A percentile compares a stretch with the other conserved stretches of the same genome.
phyloP scores from a whole-genome alignment of 1,284 basidiomycete species.

The Puccinia triticina region DNA sequence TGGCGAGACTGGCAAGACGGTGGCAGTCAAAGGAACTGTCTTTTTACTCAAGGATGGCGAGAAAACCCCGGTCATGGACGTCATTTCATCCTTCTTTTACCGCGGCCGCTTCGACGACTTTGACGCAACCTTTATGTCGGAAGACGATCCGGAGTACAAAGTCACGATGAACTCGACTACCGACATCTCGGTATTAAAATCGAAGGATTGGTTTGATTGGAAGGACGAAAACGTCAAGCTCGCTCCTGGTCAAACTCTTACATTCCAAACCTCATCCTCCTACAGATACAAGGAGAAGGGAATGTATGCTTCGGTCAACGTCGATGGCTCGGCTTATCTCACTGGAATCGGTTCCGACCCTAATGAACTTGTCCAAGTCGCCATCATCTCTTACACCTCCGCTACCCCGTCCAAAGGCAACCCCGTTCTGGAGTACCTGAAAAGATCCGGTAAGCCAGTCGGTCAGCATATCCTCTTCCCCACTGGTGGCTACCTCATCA shows the following conservation, averaged over 20 bases:
- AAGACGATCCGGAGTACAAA: constrained; percentile 83
- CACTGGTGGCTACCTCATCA: constrained; percentile 81
- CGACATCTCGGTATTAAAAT: constrained; percentile 83
- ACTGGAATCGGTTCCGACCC: constrained; percentile 44
- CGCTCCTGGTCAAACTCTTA: constrained; percentile 76
- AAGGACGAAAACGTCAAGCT: constrained; percentile 78
- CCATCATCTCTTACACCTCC: constrained; percentile 79
- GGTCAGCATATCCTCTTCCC: constrained; percentile 77
- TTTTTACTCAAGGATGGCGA: constrained; percentile 74
- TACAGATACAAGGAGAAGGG: constrained; percentile 88
- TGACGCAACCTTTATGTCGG: constrained; percentile 90
- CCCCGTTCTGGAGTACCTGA: constrained; percentile 87
- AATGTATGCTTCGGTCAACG: constrained; percentile 78
- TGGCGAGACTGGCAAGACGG: constrained; percentile 79
- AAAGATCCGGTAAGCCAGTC: constrained; percentile 80
- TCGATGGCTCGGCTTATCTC: constrained; percentile 74
- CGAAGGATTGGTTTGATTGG: constrained; percentile 99
- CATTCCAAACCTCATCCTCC: constrained; percentile 84
- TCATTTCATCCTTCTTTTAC: constrained; percentile 93
- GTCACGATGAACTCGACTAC: constrained; percentile 77
- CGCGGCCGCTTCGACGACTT: constrained; percentile 91
- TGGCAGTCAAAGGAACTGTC: constrained; percentile 82
- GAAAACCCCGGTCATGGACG: constrained; percentile 77
- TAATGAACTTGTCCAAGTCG: constrained; percentile 76
- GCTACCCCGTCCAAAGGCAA: constrained; percentile 83